Percentiles rank a stretch among this genome's conserved stretches.
These are phyloP conservation scores for Blumeriella jaapii DNA, from an alignment of 2,329 filamentous ascomycete species.

Conservation along the genomic window DNA sequence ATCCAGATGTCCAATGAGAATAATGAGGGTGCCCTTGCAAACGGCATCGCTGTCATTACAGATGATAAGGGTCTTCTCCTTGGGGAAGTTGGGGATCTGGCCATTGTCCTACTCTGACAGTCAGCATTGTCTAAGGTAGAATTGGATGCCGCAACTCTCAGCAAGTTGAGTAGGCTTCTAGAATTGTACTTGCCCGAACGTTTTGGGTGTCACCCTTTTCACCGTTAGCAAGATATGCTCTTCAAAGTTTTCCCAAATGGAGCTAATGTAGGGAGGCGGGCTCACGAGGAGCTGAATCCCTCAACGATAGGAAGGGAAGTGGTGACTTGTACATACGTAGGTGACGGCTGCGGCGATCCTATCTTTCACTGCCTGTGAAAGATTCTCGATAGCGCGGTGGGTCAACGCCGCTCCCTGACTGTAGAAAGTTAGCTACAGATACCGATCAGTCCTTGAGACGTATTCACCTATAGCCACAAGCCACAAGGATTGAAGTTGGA, in stretches of 20 bases:
- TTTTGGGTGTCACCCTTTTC: slow-evolving; percentile 32
- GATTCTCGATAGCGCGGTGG: slow-evolving; percentile 28
- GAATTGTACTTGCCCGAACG: no score
- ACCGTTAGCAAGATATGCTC: no score
- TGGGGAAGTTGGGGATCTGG: slow-evolving; percentile 26
- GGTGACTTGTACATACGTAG: no score
- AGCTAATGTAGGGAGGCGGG: no score
- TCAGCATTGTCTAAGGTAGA: no score
- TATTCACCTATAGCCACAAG: slow-evolving; percentile 26
- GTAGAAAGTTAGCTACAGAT: slow-evolving; percentile 5
- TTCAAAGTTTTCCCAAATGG: no score
- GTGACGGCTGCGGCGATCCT: slow-evolving; percentile 29
- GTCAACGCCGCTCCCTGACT: slow-evolving; percentile 32
- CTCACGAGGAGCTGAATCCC: no score
- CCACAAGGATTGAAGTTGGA: slow-evolving; percentile 27
- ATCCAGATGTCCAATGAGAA: slow-evolving; percentile 28
- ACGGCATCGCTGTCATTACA: slow-evolving; percentile 38
- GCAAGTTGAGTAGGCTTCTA: no score
- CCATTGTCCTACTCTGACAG: slow-evolving; percentile 28
- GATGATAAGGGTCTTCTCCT: slow-evolving; percentile 29
- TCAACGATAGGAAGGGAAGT: no score
- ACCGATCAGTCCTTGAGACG: not conserved
- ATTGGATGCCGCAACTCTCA: no score
- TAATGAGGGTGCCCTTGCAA: slow-evolving; percentile 33
- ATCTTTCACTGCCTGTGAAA: slow-evolving; percentile 18